Percentiles rank a stretch among this genome's conserved stretches.
Conservation (phyloP, 306 rosid species). For the Medicago ruthenica region DNA sequence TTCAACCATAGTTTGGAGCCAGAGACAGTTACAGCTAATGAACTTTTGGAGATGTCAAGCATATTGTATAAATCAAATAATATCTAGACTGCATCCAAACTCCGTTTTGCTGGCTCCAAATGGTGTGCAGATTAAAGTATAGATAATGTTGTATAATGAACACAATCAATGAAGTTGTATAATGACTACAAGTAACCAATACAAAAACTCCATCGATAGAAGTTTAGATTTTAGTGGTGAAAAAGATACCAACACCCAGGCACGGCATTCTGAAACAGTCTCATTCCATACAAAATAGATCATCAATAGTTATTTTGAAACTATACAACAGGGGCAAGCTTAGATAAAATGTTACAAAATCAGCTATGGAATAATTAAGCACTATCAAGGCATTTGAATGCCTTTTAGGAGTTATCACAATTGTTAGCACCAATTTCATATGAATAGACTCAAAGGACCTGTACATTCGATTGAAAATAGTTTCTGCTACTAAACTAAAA, state of each 20-base stretch:
- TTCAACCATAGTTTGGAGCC: neutral
- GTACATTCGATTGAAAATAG: constrained; percentile 50
- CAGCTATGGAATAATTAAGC: constrained; percentile 33
- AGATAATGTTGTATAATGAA: neutral
- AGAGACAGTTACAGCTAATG: neutral
- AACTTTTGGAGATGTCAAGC: no score
- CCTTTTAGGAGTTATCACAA: constrained; percentile 39
- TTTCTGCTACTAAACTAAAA: constrained; percentile 43
- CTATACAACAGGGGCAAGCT: constrained; percentile 36
- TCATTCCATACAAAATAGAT: constrained; percentile 4
- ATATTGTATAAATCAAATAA: no score
- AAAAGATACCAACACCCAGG: neutral
- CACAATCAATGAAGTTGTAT: no score
- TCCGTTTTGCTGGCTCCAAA: no score
- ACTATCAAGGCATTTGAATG: constrained; percentile 34
- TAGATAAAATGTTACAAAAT: constrained; percentile 36
- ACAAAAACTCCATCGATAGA: no score
- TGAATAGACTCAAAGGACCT: constrained; percentile 48
- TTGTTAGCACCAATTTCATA: constrained; percentile 36
- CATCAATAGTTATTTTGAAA: constrained; percentile 27
- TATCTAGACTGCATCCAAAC: no score
- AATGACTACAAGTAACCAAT: no score
- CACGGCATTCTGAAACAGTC: neutral
- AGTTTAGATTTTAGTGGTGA: neutral
- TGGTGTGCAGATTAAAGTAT: neutral